Percentiles rank a stretch among this genome's conserved stretches.
These are phyloP conservation scores for Nemania sp. DNA, from an alignment of 2,329 filamentous ascomycete species.

Conservation along the genomic window DNA sequence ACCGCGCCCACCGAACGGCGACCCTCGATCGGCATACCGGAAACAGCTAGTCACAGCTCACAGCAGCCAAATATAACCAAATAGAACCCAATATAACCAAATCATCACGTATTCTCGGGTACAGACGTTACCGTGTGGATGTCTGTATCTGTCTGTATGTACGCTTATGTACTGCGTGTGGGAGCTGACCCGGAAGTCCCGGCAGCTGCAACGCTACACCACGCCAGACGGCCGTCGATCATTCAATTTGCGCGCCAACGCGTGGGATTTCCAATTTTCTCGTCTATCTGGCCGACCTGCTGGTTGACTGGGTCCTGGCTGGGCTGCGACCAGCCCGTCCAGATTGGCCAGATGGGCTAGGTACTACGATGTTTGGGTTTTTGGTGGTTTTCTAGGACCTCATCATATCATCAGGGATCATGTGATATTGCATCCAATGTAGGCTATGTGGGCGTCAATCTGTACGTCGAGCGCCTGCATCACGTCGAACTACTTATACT, in stretches of 20 bases:
- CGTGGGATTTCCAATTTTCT: conserved; percentile 7
- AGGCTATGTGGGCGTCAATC: not conserved
- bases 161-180: too few relatives aligned
- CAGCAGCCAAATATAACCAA: not conserved
- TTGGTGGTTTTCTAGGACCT: not conserved
- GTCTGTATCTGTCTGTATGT: too few relatives aligned
- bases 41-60: conserved; percentile 3
- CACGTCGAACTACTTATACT: not conserved
- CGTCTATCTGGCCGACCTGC: not conserved
- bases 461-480: not conserved
- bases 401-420: conserved; percentile 10
- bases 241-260: conserved; percentile 16
- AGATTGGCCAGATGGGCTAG: not conserved
- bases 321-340: too few relatives aligned
- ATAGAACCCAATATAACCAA: too few relatives aligned
- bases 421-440: conserved; percentile 14
- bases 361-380: not conserved
- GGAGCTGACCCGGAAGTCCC: conserved; percentile 24
- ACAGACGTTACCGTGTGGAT: not conserved
- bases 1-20: not conserved
- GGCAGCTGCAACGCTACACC: conserved; percentile 6
- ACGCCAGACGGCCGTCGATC: not conserved
- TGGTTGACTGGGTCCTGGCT: not conserved
- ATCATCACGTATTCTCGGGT: too few relatives aligned
- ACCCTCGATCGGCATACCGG: conserved; percentile 4